A percentile compares a stretch with the other conserved stretches of the same genome.
Conservation (phyloP, 2,329 filamentous ascomycete species). For the Diaporthe aspalathi region DNA sequence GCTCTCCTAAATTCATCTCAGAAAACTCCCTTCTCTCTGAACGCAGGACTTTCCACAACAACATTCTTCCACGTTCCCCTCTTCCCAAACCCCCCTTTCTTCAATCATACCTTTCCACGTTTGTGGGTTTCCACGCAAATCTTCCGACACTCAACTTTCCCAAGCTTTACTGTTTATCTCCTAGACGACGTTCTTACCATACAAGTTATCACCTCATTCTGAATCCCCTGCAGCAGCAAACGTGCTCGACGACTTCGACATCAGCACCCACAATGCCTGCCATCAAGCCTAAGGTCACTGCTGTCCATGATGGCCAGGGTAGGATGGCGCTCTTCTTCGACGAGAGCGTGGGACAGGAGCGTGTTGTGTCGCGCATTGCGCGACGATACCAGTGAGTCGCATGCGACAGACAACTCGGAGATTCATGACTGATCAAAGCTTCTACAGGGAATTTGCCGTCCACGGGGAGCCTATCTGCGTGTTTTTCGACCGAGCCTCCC, state of each 20-base stretch:
- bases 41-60: not conserved
- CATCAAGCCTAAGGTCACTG: not conserved
- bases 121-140: not conserved
- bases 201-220: not conserved
- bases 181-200: not conserved
- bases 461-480: slow-evolving; percentile 15
- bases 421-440: not conserved
- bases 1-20: too few species aligned
- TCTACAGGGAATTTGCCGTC: not conserved
- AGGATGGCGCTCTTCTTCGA: slow-evolving; percentile 8
- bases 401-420: not conserved
- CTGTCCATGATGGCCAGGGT: slow-evolving; percentile 23
- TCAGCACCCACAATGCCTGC: slow-evolving; percentile 1
- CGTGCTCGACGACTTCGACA: not conserved
- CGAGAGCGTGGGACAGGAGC: not conserved
- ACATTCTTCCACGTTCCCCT: too few species aligned
- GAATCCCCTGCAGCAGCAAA: not conserved
- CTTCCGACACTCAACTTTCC: not conserved
- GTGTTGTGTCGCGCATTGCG: not conserved
- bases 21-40: too few species aligned
- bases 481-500: not conserved
- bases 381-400: slow-evolving; percentile 29
- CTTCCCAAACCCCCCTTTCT: not conserved
- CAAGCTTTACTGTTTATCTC: not conserved
- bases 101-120: not conserved